Evolutionary conservation across 768 basidiomycete genomes (phyloP), one percentile per base, ranked within the genome.

Genomic region (Russula olivacea): DNA sequence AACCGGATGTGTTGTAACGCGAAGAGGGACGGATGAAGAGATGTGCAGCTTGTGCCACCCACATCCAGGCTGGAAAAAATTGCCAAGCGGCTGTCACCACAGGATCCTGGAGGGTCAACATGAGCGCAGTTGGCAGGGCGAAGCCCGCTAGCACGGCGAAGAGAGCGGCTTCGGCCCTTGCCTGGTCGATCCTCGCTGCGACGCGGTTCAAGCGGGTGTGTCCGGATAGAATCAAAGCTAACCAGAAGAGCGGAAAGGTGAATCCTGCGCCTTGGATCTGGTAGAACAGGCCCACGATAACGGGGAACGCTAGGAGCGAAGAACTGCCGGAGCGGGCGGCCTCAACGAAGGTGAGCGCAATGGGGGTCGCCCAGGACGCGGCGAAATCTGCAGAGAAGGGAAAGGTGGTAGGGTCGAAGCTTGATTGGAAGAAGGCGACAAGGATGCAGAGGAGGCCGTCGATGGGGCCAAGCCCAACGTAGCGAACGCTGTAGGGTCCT

Each of bases 291-390:
- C 64, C 64, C 11, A 66, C 17, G 48, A 21, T 14, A 5, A 23
- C 43, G 1, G 66, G 66, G 11, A 57, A 59, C 34, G 61, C 54
- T 2, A 68, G 43, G 41, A 66, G 2, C 2, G 2, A 9, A 25
- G 64, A 58, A 23, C 65, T 50, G 8, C 61, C 58, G 43, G 43
- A 36, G 14, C 66, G 60, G 25, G 54, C n/a, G 6, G 65, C 53
- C 58, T 68, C 66, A 49, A 68, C n/a, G n/a, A 66, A 62, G n/a
- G 65, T 58, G 25, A 68, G 58, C 1, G 58, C 65, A 1, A 66
- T 8, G 21, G 61, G 52, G 1, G 55, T n/a, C 11, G 66, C 40
- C 36, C 30, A 47, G 4, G 66, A 68, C 2, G 58, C 28, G 2
- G 40, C 4, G 47, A 68, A 66, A 19, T 68, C 61, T 1, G 38